phyloP scores from a whole-genome alignment of 768 basidiomycete genomes.

The Austroboletus eburneus region DNA sequence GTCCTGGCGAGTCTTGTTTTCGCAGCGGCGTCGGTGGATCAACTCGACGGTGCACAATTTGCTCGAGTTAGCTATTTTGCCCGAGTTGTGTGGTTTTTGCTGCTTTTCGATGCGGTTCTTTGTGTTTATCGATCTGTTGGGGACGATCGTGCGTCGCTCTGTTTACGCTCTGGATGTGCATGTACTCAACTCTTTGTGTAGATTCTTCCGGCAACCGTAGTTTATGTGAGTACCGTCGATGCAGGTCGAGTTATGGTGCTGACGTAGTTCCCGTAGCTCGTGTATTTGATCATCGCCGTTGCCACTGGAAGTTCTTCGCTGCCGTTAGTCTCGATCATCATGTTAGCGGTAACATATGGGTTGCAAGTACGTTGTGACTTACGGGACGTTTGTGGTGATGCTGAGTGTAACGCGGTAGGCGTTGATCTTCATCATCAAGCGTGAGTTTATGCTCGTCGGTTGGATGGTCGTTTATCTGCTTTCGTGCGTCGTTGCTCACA shows the following conservation, averaged over 20 bases:
- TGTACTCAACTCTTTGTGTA: slow-evolving; percentile 18
- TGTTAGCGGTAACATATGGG: slow-evolving; percentile 69
- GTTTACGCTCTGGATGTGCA: slow-evolving; percentile 4
- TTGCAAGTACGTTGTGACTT: slow-evolving; percentile 45
- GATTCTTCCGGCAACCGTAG: slow-evolving; percentile 58
- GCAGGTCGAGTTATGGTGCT: slow-evolving; percentile 5
- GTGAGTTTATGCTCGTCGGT: slow-evolving; percentile 72
- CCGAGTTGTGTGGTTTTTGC: slow-evolving; percentile 64
- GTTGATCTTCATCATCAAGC: slow-evolving; percentile 65
- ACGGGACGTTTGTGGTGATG: too few relatives aligned
- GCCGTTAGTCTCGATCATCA: slow-evolving; percentile 57
- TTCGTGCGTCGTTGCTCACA: slow-evolving; percentile 42
- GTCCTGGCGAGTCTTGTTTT: slow-evolving; percentile 55
- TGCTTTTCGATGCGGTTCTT: slow-evolving; percentile 74
- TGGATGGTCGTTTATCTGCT: slow-evolving; percentile 71
- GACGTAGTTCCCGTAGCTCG: slow-evolving; percentile 34
- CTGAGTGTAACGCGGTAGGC: slow-evolving; percentile 27
- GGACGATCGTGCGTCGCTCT: slow-evolving; percentile 45
- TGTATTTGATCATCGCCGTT: slow-evolving; percentile 61
- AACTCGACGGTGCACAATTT: slow-evolving; percentile 71
- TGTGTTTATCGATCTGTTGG: slow-evolving; percentile 63
- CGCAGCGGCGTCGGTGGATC: slow-evolving; percentile 70
- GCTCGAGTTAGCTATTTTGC: slow-evolving; percentile 58
- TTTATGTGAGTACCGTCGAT: slow-evolving; percentile 44
- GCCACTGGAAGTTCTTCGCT: slow-evolving; percentile 46